Percentiles rank a stretch among this genome's conserved stretches.
phyloP scores from a whole-genome alignment of 192 early-diverging fungal genomes.

The Phycomyces blakesleeanus region DNA sequence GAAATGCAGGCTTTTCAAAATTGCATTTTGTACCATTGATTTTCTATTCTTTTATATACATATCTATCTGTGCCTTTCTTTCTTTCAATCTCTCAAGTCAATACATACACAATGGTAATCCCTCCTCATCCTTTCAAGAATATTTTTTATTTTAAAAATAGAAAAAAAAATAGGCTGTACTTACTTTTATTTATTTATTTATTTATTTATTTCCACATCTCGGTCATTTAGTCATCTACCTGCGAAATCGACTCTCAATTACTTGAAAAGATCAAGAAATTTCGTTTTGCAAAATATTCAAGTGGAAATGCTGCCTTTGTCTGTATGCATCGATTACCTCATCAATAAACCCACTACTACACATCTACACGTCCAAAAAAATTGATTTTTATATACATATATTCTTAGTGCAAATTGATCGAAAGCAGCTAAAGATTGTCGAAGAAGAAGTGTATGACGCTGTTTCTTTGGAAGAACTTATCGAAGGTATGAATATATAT shows the following conservation, averaged over 20 bases:
- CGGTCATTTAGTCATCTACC: slow-evolving; percentile 16
- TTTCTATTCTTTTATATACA: too few species aligned
- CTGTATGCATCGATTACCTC: slow-evolving; percentile 34
- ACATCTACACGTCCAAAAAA: too few species aligned
- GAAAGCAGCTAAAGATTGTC: slow-evolving; percentile 41
- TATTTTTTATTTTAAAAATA: too few species aligned
- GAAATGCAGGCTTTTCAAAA: too few species aligned
- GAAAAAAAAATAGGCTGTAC: too few species aligned
- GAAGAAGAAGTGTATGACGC: slow-evolving; percentile 47
- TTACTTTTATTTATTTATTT: too few species aligned
- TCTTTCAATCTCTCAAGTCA: background rate
- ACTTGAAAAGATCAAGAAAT: slow-evolving; percentile 44
- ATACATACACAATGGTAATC: background rate
- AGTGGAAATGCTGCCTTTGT: slow-evolving; percentile 51
- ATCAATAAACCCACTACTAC: too few species aligned
- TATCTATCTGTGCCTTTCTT: background rate
- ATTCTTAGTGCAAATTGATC: slow-evolving; percentile 52
- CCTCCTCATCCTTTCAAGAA: background rate
- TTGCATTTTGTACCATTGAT: too few species aligned
- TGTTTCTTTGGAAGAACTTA: slow-evolving; percentile 49
- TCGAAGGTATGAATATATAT: slow-evolving; percentile 39
- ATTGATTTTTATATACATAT: too few species aligned
- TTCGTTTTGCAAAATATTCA: slow-evolving; percentile 50
- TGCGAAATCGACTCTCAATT: slow-evolving; percentile 49
- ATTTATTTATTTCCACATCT: too few species aligned